Evolutionary conservation across 108 stramenopile species (phyloP).

Genomic region (Fragilariopsis cylindrus): DNA sequence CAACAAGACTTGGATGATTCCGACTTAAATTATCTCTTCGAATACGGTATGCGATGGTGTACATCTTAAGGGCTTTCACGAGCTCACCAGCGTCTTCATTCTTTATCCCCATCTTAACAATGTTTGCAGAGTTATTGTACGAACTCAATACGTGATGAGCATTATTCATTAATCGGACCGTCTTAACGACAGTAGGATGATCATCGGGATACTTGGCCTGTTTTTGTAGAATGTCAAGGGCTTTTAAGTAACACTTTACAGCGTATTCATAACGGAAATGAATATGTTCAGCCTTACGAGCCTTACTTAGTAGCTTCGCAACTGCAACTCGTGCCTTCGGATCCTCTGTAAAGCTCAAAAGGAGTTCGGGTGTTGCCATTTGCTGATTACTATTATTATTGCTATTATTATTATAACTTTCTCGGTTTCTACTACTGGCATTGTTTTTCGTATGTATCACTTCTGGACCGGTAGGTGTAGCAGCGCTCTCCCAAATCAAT

Average conservation of each 20-base stretch:
- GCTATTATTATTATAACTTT: not conserved
- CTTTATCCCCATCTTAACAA: conserved; percentile 83
- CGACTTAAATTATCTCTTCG: conserved; percentile 66
- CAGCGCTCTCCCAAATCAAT: conserved; percentile 49
- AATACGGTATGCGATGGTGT: conserved; percentile 87
- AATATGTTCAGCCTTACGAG: conserved; percentile 50
- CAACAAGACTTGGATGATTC: conserved; percentile 70
- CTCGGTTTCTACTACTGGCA: no score
- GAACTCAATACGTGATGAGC: conserved; percentile 70
- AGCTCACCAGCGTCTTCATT: conserved; percentile 64
- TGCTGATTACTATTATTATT: not conserved
- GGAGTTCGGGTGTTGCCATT: conserved; percentile 11
- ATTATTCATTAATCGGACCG: conserved; percentile 56
- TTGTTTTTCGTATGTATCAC: conserved; percentile 28
- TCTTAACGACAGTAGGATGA: conserved; percentile 53
- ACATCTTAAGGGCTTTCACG: conserved; percentile 77
- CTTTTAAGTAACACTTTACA: conserved; percentile 72
- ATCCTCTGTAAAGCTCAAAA: conserved; percentile 47
- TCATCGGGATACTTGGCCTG: conserved; percentile 53
- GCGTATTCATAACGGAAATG: conserved; percentile 75
- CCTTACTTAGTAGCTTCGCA: conserved; percentile 53
- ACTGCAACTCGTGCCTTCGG: conserved; percentile 38
- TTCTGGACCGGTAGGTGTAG: conserved; percentile 37
- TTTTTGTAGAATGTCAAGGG: conserved; percentile 48
- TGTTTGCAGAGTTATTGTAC: conserved; percentile 70